phyloP scores from a whole-genome alignment of 352 stramenopile genomes.

The Phytophthora agathidicida region DNA sequence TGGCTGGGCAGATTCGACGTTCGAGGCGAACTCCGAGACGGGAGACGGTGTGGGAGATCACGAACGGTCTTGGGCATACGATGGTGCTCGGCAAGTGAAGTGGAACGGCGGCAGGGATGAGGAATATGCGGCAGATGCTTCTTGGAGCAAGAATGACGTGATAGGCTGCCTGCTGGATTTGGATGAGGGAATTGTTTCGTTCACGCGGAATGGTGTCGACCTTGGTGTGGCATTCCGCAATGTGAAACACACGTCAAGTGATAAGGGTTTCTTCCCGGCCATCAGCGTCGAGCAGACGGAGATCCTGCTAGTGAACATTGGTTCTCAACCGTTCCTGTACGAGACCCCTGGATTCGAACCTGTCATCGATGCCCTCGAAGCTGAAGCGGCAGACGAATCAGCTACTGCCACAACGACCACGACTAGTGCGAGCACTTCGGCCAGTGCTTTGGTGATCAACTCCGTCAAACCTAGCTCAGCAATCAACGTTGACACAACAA shows the following conservation, averaged over 20 bases:
- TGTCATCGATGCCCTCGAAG: constrained; percentile 51
- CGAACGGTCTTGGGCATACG: constrained; percentile 90
- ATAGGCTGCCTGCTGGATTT: constrained; percentile 89
- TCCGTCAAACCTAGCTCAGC: neutral
- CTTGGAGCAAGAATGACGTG: constrained; percentile 87
- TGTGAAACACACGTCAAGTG: constrained; percentile 33
- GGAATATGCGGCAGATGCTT: constrained; percentile 47
- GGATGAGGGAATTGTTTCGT: constrained; percentile 73
- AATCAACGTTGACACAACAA: neutral
- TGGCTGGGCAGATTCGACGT: constrained; percentile 90
- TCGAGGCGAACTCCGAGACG: constrained; percentile 72
- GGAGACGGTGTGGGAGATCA: constrained; percentile 93
- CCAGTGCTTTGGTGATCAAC: neutral
- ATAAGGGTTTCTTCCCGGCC: constrained; percentile 71
- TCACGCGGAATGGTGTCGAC: constrained; percentile 83
- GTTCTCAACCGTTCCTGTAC: constrained; percentile 76
- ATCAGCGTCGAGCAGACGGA: constrained; percentile 86
- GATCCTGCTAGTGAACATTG: constrained; percentile 87
- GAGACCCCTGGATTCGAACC: constrained; percentile 43
- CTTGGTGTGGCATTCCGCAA: constrained; percentile 68
- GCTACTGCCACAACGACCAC: neutral
- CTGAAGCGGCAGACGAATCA: constrained; percentile 1
- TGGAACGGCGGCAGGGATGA: constrained; percentile 82
- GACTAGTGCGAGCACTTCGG: neutral
- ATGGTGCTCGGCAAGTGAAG: constrained; percentile 85